Evolutionary conservation across 225 moss, liverwort and hornwort species (phyloP), one percentile per base, ranked within the genome.

Genomic region (Sphagnum contortum): DNA sequence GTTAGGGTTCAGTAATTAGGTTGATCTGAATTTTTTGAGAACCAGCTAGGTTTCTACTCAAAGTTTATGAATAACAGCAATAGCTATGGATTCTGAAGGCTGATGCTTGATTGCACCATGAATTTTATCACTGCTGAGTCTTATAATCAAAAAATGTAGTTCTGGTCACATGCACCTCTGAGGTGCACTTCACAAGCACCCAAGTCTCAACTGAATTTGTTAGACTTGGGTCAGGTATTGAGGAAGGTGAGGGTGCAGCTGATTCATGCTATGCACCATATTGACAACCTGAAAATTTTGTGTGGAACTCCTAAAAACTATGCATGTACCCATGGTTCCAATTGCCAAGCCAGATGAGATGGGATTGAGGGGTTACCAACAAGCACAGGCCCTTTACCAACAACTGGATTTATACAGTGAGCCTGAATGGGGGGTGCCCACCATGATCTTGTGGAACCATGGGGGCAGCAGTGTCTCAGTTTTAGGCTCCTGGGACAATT

Each of bases 401-500:
- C 76, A 86, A 69, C 64, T 74, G 66, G 74, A 66, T 73, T 71
- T 83, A 68, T 83, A 87, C 48, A 77, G 77, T 13, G 80, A 87
- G 76, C 72, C 75, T 66, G 83, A 80, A 12, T 73, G 80, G 48
- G 79, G 82, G 47, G 79, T 87, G 73, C 71, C 96, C 3, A 98
- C 89, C 2, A 93, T 98, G 93, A 98, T 98, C 55, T 83, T 84
- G 60, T 98, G 98, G 98, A 91, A 88, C 79, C 75, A 89, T 71
- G 93, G 91, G 10, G 98, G 93, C 60, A 81, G 79, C 57, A 84
- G 83, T 65, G 91, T 98, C 5, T 82, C 86, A 3, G 91, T 98
- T 45, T 81, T 84, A 74, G 98, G 98, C 48, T 98, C 98, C 46
- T 98, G 98, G 98, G 98, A 98, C 71, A 91, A 89, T 62, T 98